Conservation (phyloP, 1,284 basidiomycete genomes). For the Puccinia polysora region DNA sequence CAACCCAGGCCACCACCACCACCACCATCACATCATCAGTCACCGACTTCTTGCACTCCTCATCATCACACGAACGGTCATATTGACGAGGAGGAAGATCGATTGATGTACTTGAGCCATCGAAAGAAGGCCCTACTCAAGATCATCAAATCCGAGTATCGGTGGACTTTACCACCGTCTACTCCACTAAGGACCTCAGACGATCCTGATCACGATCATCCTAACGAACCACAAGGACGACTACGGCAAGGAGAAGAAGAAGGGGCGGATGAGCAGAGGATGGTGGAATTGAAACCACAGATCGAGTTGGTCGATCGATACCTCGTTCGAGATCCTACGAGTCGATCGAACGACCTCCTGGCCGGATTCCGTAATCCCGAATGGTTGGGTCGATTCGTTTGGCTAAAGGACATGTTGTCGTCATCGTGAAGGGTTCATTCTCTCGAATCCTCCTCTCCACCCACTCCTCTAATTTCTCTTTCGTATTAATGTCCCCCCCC, state of each 20-base stretch:
- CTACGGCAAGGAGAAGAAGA: no score
- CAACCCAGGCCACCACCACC: background rate
- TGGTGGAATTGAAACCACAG: background rate
- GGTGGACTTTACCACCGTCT: constrained; percentile 1
- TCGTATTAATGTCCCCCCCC: no score
- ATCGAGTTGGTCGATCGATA: constrained; percentile 10
- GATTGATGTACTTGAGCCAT: background rate
- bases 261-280: no score
- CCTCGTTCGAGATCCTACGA: constrained; percentile 11
- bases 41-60: background rate
- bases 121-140: constrained; percentile 6
- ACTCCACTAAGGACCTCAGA: background rate
- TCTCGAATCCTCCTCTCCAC: no score
- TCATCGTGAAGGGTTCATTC: no score
- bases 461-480: no score
- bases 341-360: constrained; percentile 13
- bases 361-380: constrained; percentile 10
- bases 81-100: background rate
- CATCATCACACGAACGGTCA: background rate
- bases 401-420: constrained; percentile 19
- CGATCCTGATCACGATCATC: constrained; percentile 4
- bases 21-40: background rate
- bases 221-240: no score
- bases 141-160: constrained; percentile 22
- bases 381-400: constrained; percentile 13